phyloP scores from a whole-genome alignment of 805 yeast genomes.

The Isabelozyma heimii region DNA sequence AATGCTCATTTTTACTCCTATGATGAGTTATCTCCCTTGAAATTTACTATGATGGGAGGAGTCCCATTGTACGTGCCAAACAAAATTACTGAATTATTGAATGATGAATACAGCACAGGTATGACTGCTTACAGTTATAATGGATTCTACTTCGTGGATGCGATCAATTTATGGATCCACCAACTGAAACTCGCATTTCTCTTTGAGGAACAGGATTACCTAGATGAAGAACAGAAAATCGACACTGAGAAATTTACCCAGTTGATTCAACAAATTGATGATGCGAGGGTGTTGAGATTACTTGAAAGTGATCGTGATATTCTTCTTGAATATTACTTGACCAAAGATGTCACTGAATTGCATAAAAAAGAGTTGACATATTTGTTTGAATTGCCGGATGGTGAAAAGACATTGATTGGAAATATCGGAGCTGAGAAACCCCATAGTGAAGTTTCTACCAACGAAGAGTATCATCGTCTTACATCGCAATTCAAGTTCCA shows the following conservation, averaged over 20 bases:
- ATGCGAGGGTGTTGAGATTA: conserved; percentile 15
- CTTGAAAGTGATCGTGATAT: conserved; percentile 19
- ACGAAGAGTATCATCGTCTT: conserved; percentile 18
- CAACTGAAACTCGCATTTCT: conserved; percentile 9
- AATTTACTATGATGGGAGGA: conserved; percentile 55
- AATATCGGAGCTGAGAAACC: conserved; percentile 14
- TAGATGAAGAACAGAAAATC: conserved; percentile 8
- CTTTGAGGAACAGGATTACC: conserved; percentile 10
- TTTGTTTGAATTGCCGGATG: conserved; percentile 17
- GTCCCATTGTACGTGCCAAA: conserved; percentile 30
- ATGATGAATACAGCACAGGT: conserved; percentile 17
- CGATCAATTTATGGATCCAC: conserved; percentile 15
- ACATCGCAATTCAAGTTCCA: conserved; percentile 18
- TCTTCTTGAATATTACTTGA: conserved; percentile 23
- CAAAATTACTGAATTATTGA: conserved; percentile 18
- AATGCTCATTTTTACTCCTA: conserved; percentile 56
- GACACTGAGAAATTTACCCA: conserved; percentile 13
- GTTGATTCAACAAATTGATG: conserved; percentile 12
- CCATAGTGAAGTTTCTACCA: conserved; percentile 7
- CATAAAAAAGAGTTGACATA: conserved; percentile 21
- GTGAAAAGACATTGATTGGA: conserved; percentile 18
- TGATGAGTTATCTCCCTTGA: conserved; percentile 54
- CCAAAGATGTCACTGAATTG: conserved; percentile 21
- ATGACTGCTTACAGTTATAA: conserved; percentile 16
- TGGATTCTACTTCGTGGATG: conserved; percentile 20